Evolutionary conservation across 2,329 filamentous ascomycete species (phyloP), one percentile per base, ranked within the genome.

Genomic region (Ramularia collo-cygni): DNA sequence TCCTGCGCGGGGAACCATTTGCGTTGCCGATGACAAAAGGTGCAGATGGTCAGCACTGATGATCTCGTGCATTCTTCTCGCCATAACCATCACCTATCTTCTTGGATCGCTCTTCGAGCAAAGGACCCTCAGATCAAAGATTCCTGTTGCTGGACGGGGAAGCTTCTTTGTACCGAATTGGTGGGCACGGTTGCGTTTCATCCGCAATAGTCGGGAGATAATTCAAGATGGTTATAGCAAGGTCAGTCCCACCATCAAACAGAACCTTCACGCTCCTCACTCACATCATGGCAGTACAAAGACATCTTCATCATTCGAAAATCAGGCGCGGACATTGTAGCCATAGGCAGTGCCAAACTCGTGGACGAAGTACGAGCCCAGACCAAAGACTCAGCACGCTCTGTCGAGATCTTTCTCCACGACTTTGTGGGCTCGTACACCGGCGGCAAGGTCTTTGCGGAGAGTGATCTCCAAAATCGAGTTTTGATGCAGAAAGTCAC

Each of bases 401-500:
- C 30, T 15, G 30, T 33, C 3, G 30, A 33, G 6, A 10, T 15
- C 4, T 33, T 33, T 15, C n/a, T 33, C 16, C 30, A 33, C 16
- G 30, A 33, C 16, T 33, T 33, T 17, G 30, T 17, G 10, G 30
- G 30, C 3, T 10, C 2, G 10, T 33, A 14, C 13, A 17, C 16
- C 3, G 30, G 30, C 30, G 30, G 30, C 10, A 14, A 14, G 16
- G 13, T 17, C n/a, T 33, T 33, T 15, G 13, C 16, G 10, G 13
- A 33, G 16, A 33, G 30, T 15, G 30, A 33, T 15, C 30, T 33
- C 10, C 30, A 33, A 15, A 33, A 14, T 15, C 30, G 30, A 10
- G 16, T 33, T 14, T 6, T 33, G 30, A 14, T 14, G 30, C 30
- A 33, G 30, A 33, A 33, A 33, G n/a, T 33, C 13, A 33, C 30